Evolutionary conservation across 495 filamentous ascomycete genomes (phyloP).

Genomic region (Aspergillus avenaceus): DNA sequence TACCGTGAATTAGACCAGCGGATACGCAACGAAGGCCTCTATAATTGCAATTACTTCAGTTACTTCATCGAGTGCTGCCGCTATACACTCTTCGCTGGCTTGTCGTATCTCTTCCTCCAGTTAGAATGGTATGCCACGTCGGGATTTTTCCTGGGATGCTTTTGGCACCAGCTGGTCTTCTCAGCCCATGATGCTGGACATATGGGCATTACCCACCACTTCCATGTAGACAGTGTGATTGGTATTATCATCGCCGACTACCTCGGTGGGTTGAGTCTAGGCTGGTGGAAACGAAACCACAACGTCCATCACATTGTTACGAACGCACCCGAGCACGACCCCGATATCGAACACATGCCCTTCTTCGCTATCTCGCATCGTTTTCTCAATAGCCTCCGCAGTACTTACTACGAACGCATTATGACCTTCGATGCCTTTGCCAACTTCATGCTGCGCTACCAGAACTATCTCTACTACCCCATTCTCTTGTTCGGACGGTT

Average conservation of each 20-base stretch:
- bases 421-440: conserved; percentile 82
- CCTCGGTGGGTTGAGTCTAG: conserved; percentile 81
- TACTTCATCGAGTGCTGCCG: conserved; percentile 74
- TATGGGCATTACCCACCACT: conserved; percentile 94
- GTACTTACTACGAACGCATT: conserved; percentile 83
- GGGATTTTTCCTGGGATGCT: conserved; percentile 71
- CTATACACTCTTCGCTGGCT: conserved; percentile 66
- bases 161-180: conserved; percentile 97
- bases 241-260: conserved; percentile 91
- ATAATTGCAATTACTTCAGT: conserved; percentile 77
- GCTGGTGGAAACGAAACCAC: conserved; percentile 98
- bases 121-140: conserved; percentile 71
- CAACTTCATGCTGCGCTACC: conserved; percentile 65
- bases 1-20: conserved; percentile 72
- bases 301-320: conserved; percentile 99
- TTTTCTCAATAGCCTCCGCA: conserved; percentile 70
- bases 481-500: conserved; percentile 83
- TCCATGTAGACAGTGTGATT: conserved; percentile 74
- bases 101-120: conserved; percentile 62
- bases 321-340: conserved; percentile 94
- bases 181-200: conserved; percentile 95
- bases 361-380: conserved; percentile 91
- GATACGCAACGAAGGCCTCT: conserved; percentile 72
- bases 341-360: conserved; percentile 94
- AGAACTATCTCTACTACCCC: conserved; percentile 85